Evolutionary conservation across 495 filamentous ascomycete species (phyloP).

Genomic region (Zalerion maritima): DNA sequence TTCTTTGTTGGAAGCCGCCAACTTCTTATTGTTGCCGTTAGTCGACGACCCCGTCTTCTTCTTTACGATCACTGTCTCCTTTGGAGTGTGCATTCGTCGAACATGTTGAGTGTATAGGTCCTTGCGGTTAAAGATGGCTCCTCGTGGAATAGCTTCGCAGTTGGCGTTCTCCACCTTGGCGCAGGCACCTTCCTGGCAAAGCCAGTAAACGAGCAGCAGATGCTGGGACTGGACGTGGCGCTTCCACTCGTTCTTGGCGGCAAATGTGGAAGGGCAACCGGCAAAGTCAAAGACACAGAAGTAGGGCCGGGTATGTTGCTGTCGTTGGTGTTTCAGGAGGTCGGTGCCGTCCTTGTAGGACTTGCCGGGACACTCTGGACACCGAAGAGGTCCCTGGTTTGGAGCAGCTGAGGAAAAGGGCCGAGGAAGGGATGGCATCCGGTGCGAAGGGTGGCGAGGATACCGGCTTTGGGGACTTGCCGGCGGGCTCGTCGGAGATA

Average conservation of each 20-base stretch:
- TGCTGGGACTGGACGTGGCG: conserved; percentile 76
- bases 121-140: conserved; percentile 78
- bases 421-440: conserved; percentile 26
- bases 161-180: conserved; percentile 22
- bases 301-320: conserved; percentile 48
- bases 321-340: conserved; percentile 35
- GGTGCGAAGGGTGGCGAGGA: conserved; percentile 20
- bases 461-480: conserved; percentile 32
- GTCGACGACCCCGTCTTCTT: conserved; percentile 13
- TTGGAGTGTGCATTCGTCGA: conserved; percentile 64
- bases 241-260: conserved; percentile 89
- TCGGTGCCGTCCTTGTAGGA: conserved; percentile 23
- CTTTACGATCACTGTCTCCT: conserved; percentile 23
- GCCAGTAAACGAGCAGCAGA: conserved; percentile 62
- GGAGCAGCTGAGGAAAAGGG: conserved; percentile 10
- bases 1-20: conserved; percentile 6
- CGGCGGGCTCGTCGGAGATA: conserved; percentile 13
- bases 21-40: conserved; percentile 7
- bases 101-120: conserved; percentile 86
- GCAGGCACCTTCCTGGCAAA: conserved; percentile 58
- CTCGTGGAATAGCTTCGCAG: conserved; percentile 13
- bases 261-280: conserved; percentile 62
- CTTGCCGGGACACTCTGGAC: conserved; percentile 12
- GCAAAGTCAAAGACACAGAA: conserved; percentile 66
- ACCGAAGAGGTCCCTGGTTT: too few relatives aligned